Base-by-base conservation (phyloP, 164 flowering plant genomes). In the Berberis vulgaris region DNA sequence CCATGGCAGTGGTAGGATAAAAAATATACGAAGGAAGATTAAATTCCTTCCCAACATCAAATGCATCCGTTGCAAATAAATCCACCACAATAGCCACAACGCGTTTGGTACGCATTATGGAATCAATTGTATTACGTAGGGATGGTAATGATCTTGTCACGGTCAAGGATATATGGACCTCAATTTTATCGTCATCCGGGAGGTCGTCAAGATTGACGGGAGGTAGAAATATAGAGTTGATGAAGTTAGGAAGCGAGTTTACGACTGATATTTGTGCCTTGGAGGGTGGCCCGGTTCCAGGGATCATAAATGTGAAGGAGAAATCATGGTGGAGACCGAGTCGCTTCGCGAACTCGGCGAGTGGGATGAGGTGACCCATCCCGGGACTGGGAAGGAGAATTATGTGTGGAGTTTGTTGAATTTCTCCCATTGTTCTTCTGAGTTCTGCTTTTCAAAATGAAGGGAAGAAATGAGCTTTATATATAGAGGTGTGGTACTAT, bases 21-120 rank as follows among this genome's bases (percentile, higher is more conserved):
- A 82, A 82, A 4, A 82, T 62, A 67, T 73, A 82, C 0, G 75
- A 55, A 0, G 71, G 53, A 41, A 80, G 10, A 1, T 62, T 60
- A 41, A 78, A 61, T 43, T 85, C 83, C 7, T n/a, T 6, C 1
- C 80, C 82, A 0, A 79, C 63, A 5, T 76, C 81, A 7, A 84
- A 71, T 6, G 74, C 78, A 40, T 69, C 80, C 4, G 72, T 67
- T 2, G 74, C 80, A 43, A 81, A 81, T n/a, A 72, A 59, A 57
- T 83, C 86, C 13, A 68, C 79, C 1, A 84, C 70, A 0, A 82
- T 44, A 1, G 79, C 80, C 1, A 60, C 64, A 8, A 71, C 53
- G 7, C 64, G 72, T 9, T 54, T 39, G 0, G 10, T 7, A 0
- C 38, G 10, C 1, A 7, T 26, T 1, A 81, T n/a, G 41, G 41